A percentile compares a stretch with the other conserved stretches of the same genome.
Evolutionary conservation across 108 stramenopile genomes (phyloP).

Genomic region (Nitzschia palea): DNA sequence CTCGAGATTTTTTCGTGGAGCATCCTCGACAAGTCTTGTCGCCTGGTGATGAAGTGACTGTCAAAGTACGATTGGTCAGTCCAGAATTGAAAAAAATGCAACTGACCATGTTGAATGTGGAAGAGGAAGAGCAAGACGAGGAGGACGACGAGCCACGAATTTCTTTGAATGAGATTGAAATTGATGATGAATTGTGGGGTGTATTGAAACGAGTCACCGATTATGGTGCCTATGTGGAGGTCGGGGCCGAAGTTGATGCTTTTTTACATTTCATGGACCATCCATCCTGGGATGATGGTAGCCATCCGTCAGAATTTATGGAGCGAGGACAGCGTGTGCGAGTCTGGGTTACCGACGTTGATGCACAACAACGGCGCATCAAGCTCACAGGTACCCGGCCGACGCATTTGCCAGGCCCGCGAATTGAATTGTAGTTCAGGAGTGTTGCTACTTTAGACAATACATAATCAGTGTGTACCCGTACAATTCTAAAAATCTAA

Average conservation of each 20-base stretch:
- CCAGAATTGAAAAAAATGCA: slow-evolving; percentile 74
- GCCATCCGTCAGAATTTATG: slow-evolving; percentile 66
- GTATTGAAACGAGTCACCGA: slow-evolving; percentile 86
- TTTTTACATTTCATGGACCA: slow-evolving; percentile 95
- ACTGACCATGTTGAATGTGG: slow-evolving; percentile 66
- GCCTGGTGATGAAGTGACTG: slow-evolving; percentile 76
- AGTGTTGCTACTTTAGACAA: background rate
- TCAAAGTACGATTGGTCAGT: slow-evolving; percentile 56
- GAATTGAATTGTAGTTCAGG: slow-evolving; percentile 43
- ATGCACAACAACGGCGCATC: slow-evolving; percentile 64
- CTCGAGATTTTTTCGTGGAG: slow-evolving; percentile 72
- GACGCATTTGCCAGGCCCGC: slow-evolving; percentile 66
- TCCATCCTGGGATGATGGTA: slow-evolving; percentile 60
- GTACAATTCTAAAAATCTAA: no score
- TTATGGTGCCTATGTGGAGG: slow-evolving; percentile 89
- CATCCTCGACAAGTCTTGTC: slow-evolving; percentile 70
- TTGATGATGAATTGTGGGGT: slow-evolving; percentile 91
- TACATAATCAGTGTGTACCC: no score
- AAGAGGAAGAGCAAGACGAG: slow-evolving; percentile 56
- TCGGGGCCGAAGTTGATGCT: slow-evolving; percentile 87
- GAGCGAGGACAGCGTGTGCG: slow-evolving; percentile 72
- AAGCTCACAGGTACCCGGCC: slow-evolving; percentile 80
- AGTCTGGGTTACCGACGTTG: slow-evolving; percentile 83
- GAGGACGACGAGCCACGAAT: slow-evolving; percentile 53
- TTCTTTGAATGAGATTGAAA: slow-evolving; percentile 72